Base-by-base conservation (phyloP, 768 basidiomycete species). In the Russula ochroleuca region DNA sequence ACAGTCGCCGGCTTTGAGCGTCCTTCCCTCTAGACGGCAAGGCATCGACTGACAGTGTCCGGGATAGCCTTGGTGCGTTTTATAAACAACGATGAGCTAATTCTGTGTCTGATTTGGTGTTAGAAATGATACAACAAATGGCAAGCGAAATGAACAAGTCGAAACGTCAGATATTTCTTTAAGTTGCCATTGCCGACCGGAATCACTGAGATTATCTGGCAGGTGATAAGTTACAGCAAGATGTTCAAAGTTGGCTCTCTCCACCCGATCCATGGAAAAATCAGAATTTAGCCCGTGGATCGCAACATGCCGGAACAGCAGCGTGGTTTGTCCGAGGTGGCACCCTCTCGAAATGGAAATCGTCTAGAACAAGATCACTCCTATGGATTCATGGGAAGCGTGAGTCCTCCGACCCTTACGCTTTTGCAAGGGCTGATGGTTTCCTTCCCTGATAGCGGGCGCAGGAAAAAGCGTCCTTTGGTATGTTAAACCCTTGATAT, bases 241-340 rank as follows among this genome's bases (percentile, higher is more conserved):
- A 53, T 7, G 5, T 53, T 7, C 37, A 9, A 28, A 38, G 10
- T 25, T 54, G 53, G 53, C 37, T 54, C 5, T 54, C 37, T 14
- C 53, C 53, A 1, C 37, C 53, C 15, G 53, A 54, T 25, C 53
- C 53, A 2, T 54, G 53, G 37, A 54, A 54, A 25, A 54, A 54
- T 8, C 38, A 54, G 2, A 35, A 38, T 17, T 35, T 35, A 9
- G 51, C 51, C 19, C 15, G 17, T n/a, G 33, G 8, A 33, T 52
- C 17, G 51, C 35, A 37, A 3, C 13, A 38, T 4, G 13, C 35
- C 11, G 52, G 52, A 11, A 37, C 52, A 2, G 53, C 53, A 2
- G 17, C 8, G 4, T 54, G 53, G 53, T 54, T 54, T n/a, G 1
- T 40, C 14, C 37, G 40, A 25, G 7, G 53, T 37, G 7, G 14